These are phyloP conservation scores for Peterozyma xylosa DNA, from an alignment of 805 yeast genomes.

Conservation along the genomic window DNA sequence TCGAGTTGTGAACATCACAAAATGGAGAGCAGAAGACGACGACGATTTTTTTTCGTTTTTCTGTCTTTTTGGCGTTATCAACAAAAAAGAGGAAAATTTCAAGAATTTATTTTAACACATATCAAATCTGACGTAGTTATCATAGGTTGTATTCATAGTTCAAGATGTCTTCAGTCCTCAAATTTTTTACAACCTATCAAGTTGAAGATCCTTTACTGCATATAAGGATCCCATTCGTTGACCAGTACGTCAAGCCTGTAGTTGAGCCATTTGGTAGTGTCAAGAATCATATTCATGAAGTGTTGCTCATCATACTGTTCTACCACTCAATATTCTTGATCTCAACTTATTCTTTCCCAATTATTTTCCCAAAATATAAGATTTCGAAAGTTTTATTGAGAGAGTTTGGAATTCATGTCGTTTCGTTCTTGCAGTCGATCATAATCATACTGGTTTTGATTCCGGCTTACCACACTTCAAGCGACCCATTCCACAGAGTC, in stretches of 20 bases:
- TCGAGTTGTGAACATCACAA: no score
- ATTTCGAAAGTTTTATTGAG: slow-evolving; percentile 18
- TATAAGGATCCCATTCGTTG: slow-evolving; percentile 19
- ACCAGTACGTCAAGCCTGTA: slow-evolving; percentile 12
- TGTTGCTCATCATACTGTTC: slow-evolving; percentile 18
- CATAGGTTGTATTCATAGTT: no score
- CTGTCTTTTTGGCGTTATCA: no score
- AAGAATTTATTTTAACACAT: no score
- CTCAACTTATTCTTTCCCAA: slow-evolving; percentile 15
- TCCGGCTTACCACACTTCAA: slow-evolving; percentile 20
- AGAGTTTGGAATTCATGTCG: slow-evolving; percentile 24
- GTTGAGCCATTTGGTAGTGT: slow-evolving; percentile 8
- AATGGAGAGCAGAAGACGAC: no score
- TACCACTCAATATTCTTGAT: slow-evolving; percentile 21
- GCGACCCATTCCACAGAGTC: slow-evolving; percentile 20
- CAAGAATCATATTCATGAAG: slow-evolving; percentile 23
- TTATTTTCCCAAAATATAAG: slow-evolving; percentile 12
- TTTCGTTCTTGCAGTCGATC: slow-evolving; percentile 24
- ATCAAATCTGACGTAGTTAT: no score
- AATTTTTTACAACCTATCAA: not conserved
- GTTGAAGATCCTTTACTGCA: slow-evolving; percentile 18
- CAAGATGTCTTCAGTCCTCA: no score
- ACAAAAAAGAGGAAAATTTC: no score
- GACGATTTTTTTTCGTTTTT: no score
- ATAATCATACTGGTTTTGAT: slow-evolving; percentile 21